Base-by-base conservation (phyloP, 2,329 filamentous ascomycete species). In the Beauveria sp. region DNA sequence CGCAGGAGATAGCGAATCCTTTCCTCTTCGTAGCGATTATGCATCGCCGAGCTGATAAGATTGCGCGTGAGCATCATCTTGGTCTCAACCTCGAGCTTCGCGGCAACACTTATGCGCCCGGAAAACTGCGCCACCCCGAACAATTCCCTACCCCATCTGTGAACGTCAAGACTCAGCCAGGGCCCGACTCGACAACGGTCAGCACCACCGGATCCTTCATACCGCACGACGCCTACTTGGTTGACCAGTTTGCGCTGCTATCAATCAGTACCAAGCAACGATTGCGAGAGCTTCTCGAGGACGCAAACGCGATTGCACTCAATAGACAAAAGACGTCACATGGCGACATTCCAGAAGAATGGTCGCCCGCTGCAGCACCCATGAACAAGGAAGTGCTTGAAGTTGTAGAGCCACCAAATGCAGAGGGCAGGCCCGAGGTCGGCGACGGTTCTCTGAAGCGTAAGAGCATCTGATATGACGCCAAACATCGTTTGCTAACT, bases 211-310 rank as follows among this genome's bases (percentile, higher is more conserved):
- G 87, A 2, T 85, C 85, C 22, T 91, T 89, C 60, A 83, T 96
- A 43, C 83, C 95, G 0, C 86, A 88, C 42, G 89, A 92, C 49
- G 85, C 90, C 1, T 86, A 84, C 60, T 78, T 96, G 40, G 88
- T 89, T 16, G 92, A 96, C 64, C 89, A 97, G 66, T 76, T 97
- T 50, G 89, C 90, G 28, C 79, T 97, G 18, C 73, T 97, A 62
- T 95, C 91, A 6, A 82, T 97, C 62, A 90, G 90, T 20, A 87
- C 91, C 10, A 91, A 93, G 70, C 89, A 96, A 67, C 84, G 91
- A 31, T 68, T 97, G 43, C 83, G 90, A 59, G 84, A 86, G 14
- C 75, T 97, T 34, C 71, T 97, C 3, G 89, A 93, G 69, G 92
- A 96, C 68, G 87, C 91, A 12, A 84, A 87, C 60, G 81, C 82